Evolutionary conservation across 108 stramenopile species (phyloP).

Genomic region (Heterococcus sp.): DNA sequence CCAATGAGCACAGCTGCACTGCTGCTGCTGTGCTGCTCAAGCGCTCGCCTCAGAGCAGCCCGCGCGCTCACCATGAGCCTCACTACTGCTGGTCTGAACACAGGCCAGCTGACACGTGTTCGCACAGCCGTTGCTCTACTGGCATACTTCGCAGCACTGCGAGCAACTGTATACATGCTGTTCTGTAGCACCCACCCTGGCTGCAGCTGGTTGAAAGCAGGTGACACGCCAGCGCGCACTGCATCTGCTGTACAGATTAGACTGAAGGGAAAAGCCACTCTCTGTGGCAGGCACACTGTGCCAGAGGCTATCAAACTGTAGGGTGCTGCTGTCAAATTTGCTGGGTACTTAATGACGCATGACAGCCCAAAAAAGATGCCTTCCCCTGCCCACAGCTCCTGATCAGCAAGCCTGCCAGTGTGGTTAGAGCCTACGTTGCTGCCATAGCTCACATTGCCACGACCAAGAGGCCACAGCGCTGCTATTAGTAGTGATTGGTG

Average conservation of each 20-base stretch:
- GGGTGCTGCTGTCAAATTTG: conserved; percentile 73
- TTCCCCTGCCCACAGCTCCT: conserved; percentile 81
- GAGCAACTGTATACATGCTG: conserved; percentile 75
- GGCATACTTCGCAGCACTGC: conserved; percentile 74
- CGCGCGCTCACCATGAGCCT: conserved; percentile 30
- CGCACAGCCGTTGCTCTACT: conserved; percentile 18
- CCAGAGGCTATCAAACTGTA: conserved; percentile 89
- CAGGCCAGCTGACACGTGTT: conserved; percentile 11
- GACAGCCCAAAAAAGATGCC: conserved; percentile 87
- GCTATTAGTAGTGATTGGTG: conserved; percentile 70
- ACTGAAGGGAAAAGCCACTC: conserved; percentile 80
- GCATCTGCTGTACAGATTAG: conserved; percentile 55
- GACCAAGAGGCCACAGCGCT: conserved; percentile 80
- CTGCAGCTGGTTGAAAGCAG: conserved; percentile 67
- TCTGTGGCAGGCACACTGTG: conserved; percentile 71
- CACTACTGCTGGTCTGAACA: conserved; percentile 26
- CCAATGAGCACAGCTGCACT: background rate
- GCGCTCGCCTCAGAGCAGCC: background rate
- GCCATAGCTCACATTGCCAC: conserved; percentile 93
- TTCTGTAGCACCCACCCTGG: conserved; percentile 82
- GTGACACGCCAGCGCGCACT: conserved; percentile 7
- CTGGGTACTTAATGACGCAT: conserved; percentile 78
- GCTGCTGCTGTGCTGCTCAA: background rate
- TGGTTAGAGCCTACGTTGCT: conserved; percentile 90
- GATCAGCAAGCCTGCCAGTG: conserved; percentile 87